Base-by-base conservation (phyloP, 805 yeast species). In the Kluyveromyces lactis region DNA sequence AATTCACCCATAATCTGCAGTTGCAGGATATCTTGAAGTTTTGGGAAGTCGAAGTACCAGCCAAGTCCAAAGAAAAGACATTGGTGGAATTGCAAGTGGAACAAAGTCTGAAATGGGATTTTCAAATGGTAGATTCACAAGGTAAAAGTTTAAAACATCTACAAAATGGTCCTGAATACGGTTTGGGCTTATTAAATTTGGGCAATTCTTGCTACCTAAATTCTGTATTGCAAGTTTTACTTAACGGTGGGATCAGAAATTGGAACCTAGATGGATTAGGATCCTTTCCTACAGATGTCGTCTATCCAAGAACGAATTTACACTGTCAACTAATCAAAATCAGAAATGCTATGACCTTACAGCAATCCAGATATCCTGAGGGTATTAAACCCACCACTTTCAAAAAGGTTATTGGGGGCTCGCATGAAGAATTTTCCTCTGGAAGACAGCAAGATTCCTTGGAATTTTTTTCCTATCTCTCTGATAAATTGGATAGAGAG, bases 381-480 rank as follows among this genome's bases (percentile, higher is more conserved):
- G 97, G 97, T 4, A 70, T 92, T 15, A 73, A 76, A 38, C 96
- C 96, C 0, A 66, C 75, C 1, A 70, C 81, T 35, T 79, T 92
- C 61, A 90, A 90, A 57, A 66, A 75, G 7, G 64, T 86, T 18
- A 68, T 92, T 38, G 96, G 96, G 3, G 72, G 72, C 37, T 75
- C 76, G 27, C 94, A 92, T 58, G 68, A 69, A 13, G 98, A 92
- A 53, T 92, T 92, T 51, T 69, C 79, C 33, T 79, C 95, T 0
- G 84, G 80, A 71, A 76, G 79, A 49, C 99, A 92, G 56, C 98
- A 92, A 59, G 99, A 92, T 65, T 92, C 97, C 0, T 83, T 79
- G 66, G 98, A 92, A 58, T 92, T 87, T 55, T 73, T 87, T 61
- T 62, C 75, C 4, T 82, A 78, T 55, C 59, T 90, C 7, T 53